Percentiles rank a stretch among this genome's conserved stretches.
phyloP scores from a whole-genome alignment of 2,329 filamentous ascomycete genomes.

The Aspergillus piperis region DNA sequence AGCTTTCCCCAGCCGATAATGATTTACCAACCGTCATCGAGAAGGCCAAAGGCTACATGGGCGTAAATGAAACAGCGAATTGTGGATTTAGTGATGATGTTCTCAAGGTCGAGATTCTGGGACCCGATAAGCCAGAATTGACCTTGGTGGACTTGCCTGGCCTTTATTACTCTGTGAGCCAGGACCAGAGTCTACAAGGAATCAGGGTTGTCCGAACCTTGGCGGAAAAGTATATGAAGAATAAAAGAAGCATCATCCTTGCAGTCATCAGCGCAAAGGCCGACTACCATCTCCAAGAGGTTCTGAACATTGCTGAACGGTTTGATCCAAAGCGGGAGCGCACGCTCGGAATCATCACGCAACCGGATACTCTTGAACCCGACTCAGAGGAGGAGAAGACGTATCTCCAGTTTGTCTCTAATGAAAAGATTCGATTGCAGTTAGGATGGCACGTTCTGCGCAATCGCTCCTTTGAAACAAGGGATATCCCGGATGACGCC shows the following conservation, averaged over 20 bases:
- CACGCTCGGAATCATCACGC: slow-evolving; percentile 52
- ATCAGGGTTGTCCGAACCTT: slow-evolving; percentile 55
- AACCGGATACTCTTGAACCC: slow-evolving; percentile 43
- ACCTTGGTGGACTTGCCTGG: slow-evolving; percentile 65
- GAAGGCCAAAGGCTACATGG: slow-evolving; percentile 56
- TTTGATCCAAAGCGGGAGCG: slow-evolving; percentile 35
- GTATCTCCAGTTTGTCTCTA: slow-evolving; percentile 42
- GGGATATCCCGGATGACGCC: slow-evolving; percentile 22
- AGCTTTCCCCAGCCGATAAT: slow-evolving; percentile 19
- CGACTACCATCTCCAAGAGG: slow-evolving; percentile 59
- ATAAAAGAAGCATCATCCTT: slow-evolving; percentile 61
- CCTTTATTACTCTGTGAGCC: slow-evolving; percentile 56
- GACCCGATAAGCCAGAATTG: slow-evolving; percentile 61
- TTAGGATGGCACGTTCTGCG: slow-evolving; percentile 55
- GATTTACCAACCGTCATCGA: slow-evolving; percentile 53
- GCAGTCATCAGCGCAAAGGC: slow-evolving; percentile 55
- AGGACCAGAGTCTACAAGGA: slow-evolving; percentile 55
- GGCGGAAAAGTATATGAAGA: slow-evolving; percentile 57
- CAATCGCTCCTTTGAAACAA: slow-evolving; percentile 46
- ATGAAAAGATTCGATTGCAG: slow-evolving; percentile 44
- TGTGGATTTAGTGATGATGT: slow-evolving; percentile 47
- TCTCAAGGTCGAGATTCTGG: slow-evolving; percentile 61
- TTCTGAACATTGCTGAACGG: slow-evolving; percentile 51
- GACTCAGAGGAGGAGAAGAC: slow-evolving; percentile 39
- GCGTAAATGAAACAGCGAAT: slow-evolving; percentile 35